Evolutionary conservation across 441 rosid genomes (phyloP), one percentile per base, ranked within the genome.

Genomic region (Eugenia klotzschiana): DNA sequence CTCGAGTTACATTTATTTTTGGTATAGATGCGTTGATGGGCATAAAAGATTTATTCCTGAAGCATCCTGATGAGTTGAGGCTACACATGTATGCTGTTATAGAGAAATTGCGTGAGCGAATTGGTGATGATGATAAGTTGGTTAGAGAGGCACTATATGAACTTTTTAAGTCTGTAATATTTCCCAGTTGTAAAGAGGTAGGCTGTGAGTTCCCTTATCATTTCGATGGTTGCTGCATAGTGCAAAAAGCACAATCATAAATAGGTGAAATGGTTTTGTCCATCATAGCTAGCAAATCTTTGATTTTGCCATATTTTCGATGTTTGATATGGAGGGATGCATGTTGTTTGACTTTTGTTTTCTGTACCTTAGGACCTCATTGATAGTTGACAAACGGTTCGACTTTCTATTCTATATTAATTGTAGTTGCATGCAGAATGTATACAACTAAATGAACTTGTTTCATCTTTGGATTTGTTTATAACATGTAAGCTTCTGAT

Each of bases 121-220:
- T 94, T 51, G 85, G 89, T 88, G 98, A 97, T 87, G 92, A 88
- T 84, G 96, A 93, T 83, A 88, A 88, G 87, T 43, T 84, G 43
- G 98, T 94, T 58, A 93, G 98, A 81, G 93, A 94, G 54, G 85
- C 85, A 22, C 85, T 95, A 12, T 94, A 90, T 90, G 89, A 82
- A 79, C 93, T 97, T 53, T 91, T 95, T 58, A 88, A 93, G 88
- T 73, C 89, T 5, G 90, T 87, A 79, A 85, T 97, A 86, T 93
- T 97, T 84, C 97, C 94, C 85, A 89, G 85, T 50, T 94, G 93
- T 85, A 86, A 90, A 84, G 97, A 96, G 98, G 99, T 96, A 91
- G 41, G 81, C 81, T 23, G 22, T 64, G 72, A 79, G 83, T 79
- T 74, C 49, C 84, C 51, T 79, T 55, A n/a, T 72, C 51, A 46